Evolutionary conservation across 176 grass and related monocot species (phyloP).

Genomic region (Eleusine coracana): DNA sequence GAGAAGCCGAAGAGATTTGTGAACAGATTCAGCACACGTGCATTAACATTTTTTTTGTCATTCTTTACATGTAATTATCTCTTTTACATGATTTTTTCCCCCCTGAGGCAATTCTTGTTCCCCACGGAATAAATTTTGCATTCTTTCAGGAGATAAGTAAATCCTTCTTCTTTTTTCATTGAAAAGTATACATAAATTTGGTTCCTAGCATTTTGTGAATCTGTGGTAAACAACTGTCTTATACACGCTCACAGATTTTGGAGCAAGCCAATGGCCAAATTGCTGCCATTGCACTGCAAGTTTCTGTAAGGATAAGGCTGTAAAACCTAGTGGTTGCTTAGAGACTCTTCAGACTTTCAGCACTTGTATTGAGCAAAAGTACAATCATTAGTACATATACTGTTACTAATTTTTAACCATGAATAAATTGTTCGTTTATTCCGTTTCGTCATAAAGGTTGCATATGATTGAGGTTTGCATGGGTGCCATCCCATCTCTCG

Average conservation of each 20-base stretch:
- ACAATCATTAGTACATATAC: conserved; percentile 23
- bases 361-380: conserved; percentile 17
- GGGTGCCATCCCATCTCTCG: conserved; percentile 27
- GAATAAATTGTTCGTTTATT: conserved; percentile 13
- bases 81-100: conserved; percentile 63
- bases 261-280: conserved; percentile 21
- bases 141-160: conserved; percentile 65
- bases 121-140: conserved; percentile 62
- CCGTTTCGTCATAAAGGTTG: conserved; percentile 17
- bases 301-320: neutral
- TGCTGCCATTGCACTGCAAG: conserved; percentile 37
- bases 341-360: neutral
- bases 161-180: conserved; percentile 31
- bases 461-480: conserved; percentile 32
- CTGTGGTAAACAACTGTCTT: conserved; percentile 19
- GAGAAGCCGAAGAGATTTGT: conserved; percentile 65
- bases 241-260: conserved; percentile 20
- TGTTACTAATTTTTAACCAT: neutral
- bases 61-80: conserved; percentile 98
- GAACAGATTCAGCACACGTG: conserved; percentile 56
- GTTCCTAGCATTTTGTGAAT: conserved; percentile 26
- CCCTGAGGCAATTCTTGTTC: conserved; percentile 65
- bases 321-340: conserved; percentile 43
- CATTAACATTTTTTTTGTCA: conserved; percentile 62
- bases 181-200: conserved; percentile 54